phyloP scores from a whole-genome alignment of 208 protist genomes.

The Leishmania tropica region DNA sequence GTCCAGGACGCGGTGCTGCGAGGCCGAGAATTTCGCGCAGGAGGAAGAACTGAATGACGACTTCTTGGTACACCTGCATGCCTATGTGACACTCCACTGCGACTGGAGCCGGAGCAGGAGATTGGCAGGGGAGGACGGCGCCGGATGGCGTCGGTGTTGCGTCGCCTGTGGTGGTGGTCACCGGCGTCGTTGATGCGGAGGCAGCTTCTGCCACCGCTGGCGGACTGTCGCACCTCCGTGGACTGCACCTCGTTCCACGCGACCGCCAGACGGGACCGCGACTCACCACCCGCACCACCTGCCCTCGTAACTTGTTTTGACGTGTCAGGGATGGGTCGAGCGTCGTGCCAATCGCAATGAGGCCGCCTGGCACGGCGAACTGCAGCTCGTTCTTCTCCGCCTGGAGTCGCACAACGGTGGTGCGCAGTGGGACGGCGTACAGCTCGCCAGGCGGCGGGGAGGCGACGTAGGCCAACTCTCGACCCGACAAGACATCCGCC shows the following conservation, averaged over 20 bases:
- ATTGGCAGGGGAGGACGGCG: neutral
- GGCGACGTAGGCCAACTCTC: constrained; percentile 15
- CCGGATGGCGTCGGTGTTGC: neutral
- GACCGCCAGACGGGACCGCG: constrained; percentile 21
- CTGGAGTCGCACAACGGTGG: constrained; percentile 93
- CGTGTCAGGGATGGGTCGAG: constrained; percentile 99
- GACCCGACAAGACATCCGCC: constrained; percentile 18
- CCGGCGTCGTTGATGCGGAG: neutral
- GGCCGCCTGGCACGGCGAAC: constrained; percentile 98
- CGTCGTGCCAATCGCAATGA: constrained; percentile 99
- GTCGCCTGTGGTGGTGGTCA: neutral
- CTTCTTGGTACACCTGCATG: constrained; percentile 94
- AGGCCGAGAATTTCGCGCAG: constrained; percentile 95
- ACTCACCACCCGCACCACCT: constrained; percentile 65
- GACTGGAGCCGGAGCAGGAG: neutral
- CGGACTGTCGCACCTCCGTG: neutral
- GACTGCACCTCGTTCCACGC: neutral
- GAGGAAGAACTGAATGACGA: constrained; percentile 98
- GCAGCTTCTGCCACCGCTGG: neutral
- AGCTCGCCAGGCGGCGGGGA: constrained; percentile 64
- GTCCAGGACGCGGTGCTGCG: constrained; percentile 22
- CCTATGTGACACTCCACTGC: neutral
- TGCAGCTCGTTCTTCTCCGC: constrained; percentile 98
- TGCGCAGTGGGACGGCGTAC: constrained; percentile 95
- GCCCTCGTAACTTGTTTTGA: constrained; percentile 98